Evolutionary conservation across 345 rosid species (phyloP).

Genomic region (Eucalyptus polyanthemos): DNA sequence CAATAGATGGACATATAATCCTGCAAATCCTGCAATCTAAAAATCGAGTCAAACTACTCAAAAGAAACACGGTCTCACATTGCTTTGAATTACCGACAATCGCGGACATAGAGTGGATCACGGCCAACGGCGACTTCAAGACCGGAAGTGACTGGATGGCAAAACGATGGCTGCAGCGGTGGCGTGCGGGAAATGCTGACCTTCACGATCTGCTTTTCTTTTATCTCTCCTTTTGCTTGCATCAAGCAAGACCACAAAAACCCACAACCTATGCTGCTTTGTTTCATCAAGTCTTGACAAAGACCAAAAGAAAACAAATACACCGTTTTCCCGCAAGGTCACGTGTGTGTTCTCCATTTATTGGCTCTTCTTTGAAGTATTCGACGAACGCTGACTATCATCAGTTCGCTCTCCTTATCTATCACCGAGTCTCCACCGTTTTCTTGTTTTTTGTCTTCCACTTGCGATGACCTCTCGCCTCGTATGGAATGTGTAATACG

Average conservation of each 20-base stretch:
- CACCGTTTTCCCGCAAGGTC: not conserved
- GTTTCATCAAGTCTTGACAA: not conserved
- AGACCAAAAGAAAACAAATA: not conserved
- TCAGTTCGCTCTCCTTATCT: not conserved
- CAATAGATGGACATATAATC: not conserved
- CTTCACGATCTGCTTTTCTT: not conserved
- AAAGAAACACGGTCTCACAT: not conserved
- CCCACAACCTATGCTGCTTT: not conserved
- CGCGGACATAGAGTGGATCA: not conserved
- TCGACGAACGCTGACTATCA: not conserved
- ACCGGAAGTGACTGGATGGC: not conserved
- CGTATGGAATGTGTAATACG: not conserved
- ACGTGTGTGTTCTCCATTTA: not conserved
- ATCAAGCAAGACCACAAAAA: not conserved
- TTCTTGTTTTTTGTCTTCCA: not conserved
- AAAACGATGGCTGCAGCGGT: not conserved
- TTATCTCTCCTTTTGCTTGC: not conserved
- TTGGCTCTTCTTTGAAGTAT: not conserved
- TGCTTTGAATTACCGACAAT: not conserved
- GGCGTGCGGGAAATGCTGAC: not conserved
- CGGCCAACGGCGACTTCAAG: not conserved
- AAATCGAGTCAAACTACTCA: not conserved
- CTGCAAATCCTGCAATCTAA: not conserved
- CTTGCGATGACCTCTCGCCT: not conserved
- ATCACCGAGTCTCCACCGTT: not conserved